These are phyloP conservation scores for Rhizopus microsporus DNA, from an alignment of 371 early-diverging fungal species.

Conservation along the genomic window DNA sequence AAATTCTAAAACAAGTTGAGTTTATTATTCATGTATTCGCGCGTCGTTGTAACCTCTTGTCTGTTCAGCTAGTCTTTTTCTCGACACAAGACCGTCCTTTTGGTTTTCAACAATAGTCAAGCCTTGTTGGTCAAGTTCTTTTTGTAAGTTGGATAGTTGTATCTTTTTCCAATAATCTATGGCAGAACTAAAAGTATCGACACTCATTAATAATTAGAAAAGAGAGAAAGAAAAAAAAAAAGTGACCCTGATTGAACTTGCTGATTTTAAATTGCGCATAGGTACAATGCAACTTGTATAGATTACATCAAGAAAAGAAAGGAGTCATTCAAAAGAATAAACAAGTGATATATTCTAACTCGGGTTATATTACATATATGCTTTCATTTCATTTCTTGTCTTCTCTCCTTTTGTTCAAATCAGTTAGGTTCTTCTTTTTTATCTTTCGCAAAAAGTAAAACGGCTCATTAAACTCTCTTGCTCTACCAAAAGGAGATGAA, in stretches of 20 bases:
- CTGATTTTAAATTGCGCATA: neutral
- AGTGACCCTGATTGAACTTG: neutral
- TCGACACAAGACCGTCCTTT: slow-evolving; percentile 70
- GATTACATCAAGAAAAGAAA: too few species aligned
- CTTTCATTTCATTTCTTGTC: too few species aligned
- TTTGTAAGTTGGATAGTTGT: slow-evolving; percentile 68
- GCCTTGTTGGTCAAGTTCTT: slow-evolving; percentile 76
- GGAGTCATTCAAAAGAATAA: too few species aligned
- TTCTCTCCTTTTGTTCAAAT: too few species aligned
- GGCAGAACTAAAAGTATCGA: slow-evolving; percentile 52
- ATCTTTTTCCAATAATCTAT: slow-evolving; percentile 66
- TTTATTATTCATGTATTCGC: neutral
- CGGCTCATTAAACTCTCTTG: too few species aligned
- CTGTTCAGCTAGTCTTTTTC: slow-evolving; percentile 86
- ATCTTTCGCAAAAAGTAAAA: too few species aligned
- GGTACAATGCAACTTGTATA: too few species aligned
- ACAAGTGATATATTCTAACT: too few species aligned
- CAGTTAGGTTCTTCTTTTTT: too few species aligned
- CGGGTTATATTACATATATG: too few species aligned
- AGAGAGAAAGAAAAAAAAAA: slow-evolving; percentile 3
- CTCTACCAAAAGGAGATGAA: too few species aligned
- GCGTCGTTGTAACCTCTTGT: slow-evolving; percentile 69
- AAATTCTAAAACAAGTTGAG: slow-evolving; percentile 58
- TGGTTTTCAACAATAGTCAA: slow-evolving; percentile 84
- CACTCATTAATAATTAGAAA: slow-evolving; percentile 10